Conservation (phyloP, 2,329 filamentous ascomycete species). For the Phyllosticta citriasiana region DNA sequence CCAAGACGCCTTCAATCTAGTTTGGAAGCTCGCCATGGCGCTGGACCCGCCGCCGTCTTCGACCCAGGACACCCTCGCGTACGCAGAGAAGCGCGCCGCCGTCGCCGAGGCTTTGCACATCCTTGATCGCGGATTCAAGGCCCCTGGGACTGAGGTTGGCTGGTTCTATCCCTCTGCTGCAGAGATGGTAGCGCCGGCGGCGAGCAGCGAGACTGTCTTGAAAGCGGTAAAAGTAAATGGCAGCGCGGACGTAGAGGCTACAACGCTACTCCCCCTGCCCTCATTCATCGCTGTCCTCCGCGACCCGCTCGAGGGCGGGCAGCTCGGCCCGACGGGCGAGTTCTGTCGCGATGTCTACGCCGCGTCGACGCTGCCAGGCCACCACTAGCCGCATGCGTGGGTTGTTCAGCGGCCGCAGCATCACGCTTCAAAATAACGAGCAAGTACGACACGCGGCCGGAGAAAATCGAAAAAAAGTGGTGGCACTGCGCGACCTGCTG, state of each 20-base stretch:
- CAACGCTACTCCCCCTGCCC: too few species aligned
- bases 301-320: slow-evolving; percentile 15
- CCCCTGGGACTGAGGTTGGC: slow-evolving; percentile 23
- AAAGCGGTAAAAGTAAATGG: background rate
- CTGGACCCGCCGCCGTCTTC: slow-evolving; percentile 15
- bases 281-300: too few species aligned
- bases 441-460: slow-evolving; percentile 3
- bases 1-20: slow-evolving; percentile 29
- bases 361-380: slow-evolving; percentile 21
- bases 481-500: slow-evolving; percentile 6
- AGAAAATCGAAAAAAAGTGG: background rate
- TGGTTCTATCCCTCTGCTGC: slow-evolving; percentile 24
- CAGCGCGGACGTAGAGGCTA: background rate
- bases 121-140: slow-evolving; percentile 26
- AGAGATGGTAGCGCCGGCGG: slow-evolving; percentile 12
- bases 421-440: background rate
- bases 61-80: slow-evolving; percentile 14
- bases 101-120: slow-evolving; percentile 14
- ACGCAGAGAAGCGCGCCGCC: slow-evolving; percentile 14
- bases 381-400: slow-evolving; percentile 25
- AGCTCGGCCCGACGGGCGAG: slow-evolving; percentile 13
- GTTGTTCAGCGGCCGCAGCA: slow-evolving; percentile 12
- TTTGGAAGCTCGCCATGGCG: slow-evolving; percentile 28
- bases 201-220: too few species aligned
- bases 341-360: slow-evolving; percentile 15